A percentile compares a stretch with the other conserved stretches of the same genome.
phyloP scores from a whole-genome alignment of 768 basidiomycete genomes.

The Terana coerulea region DNA sequence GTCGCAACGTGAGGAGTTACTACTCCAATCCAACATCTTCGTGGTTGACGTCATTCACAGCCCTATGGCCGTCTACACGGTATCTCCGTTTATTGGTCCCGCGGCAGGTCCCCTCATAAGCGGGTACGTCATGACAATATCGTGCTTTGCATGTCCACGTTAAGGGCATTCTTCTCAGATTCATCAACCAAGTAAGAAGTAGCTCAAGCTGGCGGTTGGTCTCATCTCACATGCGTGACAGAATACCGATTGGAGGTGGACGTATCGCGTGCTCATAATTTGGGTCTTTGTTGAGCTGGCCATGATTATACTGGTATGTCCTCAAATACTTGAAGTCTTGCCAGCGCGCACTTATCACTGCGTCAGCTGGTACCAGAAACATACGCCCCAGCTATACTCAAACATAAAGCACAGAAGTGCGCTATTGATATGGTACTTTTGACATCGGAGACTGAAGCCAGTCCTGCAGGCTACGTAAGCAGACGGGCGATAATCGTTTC shows the following conservation, averaged over 20 bases:
- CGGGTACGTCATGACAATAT: constrained; percentile 37
- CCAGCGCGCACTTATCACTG: neutral
- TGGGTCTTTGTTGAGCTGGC: constrained; percentile 59
- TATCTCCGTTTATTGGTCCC: constrained; percentile 54
- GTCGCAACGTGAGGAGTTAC: constrained; percentile 51
- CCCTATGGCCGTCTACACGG: constrained; percentile 55
- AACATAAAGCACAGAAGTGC: constrained; percentile 56
- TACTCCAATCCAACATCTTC: neutral
- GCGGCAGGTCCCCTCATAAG: constrained; percentile 54
- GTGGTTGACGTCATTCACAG: constrained; percentile 23
- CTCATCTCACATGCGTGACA: constrained; percentile 21
- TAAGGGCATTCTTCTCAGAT: constrained; percentile 20
- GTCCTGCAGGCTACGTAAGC: constrained; percentile 46
- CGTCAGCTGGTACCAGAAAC: constrained; percentile 71
- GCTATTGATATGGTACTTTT: neutral
- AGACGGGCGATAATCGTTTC: constrained; percentile 50
- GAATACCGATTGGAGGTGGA: constrained; percentile 71
- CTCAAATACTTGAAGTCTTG: neutral
- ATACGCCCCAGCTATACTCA: constrained; percentile 55
- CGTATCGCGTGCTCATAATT: constrained; percentile 64
- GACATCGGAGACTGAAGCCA: neutral
- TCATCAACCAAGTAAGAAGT: constrained; percentile 48
- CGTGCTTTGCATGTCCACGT: neutral
- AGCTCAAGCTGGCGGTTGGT: neutral
- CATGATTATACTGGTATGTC: constrained; percentile 47